Base-by-base conservation (phyloP, 257 asterid species). In the Cynanchum wilfordii region DNA sequence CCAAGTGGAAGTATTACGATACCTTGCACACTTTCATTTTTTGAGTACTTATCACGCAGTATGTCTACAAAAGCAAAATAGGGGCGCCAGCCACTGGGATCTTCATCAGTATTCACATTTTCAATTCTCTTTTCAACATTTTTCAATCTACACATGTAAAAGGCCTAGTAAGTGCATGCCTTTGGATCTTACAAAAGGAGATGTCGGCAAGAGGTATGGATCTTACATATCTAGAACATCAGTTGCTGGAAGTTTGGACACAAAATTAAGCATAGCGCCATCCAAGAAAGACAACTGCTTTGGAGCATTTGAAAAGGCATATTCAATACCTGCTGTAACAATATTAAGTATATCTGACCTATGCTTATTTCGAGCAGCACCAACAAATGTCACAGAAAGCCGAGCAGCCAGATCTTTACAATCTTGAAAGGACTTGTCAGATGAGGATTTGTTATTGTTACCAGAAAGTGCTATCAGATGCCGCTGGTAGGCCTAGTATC, bases 11-110 rank as follows among this genome's bases (percentile, higher is more conserved):
- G 81, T 51, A 62, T 12, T 62, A 72, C 57, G 24, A 27, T 83
- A 94, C 98, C 99, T 88, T 89, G 92, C 17, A 65, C 75, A 72
- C 84, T 91, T 74, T 91, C 99, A 74, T 77, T 83, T 86, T 83
- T 93, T 66, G 78, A 86, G 84, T 85, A 85, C 74, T 94, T 94
- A 79, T 89, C 97, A 17, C 79, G 90, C 76, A 94, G 86, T 62
- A 84, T 85, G 76, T 87, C 91, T 55, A 94, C 82, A 82, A 94
- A 94, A 52, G 75, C 76, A 77, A 75, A 72, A 74, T 85, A 91
- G 54, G 96, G 83, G 49, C 90, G 97, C 99, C 99, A 94, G 42
- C 95, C 96, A 69, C 93, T 89, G 78, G 97, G 96, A 83, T 94
- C 90, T 79, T 89, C 87, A 72, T 88, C 96, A 6, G 81, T 89